Conservation (phyloP, 1,139 yeast genomes). For the Scheffersomyces insectosa region DNA sequence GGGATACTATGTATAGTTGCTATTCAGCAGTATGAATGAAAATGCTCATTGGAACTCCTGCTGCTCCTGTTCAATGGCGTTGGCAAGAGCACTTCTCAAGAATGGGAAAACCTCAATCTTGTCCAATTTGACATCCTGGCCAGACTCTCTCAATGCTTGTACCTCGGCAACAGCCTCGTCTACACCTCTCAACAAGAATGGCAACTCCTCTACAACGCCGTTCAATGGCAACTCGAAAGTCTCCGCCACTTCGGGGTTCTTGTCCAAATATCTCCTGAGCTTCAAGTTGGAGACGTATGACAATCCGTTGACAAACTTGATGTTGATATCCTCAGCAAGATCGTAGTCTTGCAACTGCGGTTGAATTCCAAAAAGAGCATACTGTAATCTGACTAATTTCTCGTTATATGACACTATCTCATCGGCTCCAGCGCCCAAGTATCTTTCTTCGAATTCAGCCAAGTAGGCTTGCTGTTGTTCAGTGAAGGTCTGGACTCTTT, state of each 20-base stretch:
- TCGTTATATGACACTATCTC: slow-evolving; percentile 65
- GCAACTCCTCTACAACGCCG: slow-evolving; percentile 45
- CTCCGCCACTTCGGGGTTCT: slow-evolving; percentile 19
- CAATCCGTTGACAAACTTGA: slow-evolving; percentile 63
- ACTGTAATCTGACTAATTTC: slow-evolving; percentile 73
- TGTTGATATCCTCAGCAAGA: slow-evolving; percentile 52
- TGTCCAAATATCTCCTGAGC: slow-evolving; percentile 33
- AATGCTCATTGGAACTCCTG: slow-evolving; percentile 2
- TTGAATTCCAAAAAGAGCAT: slow-evolving; percentile 76
- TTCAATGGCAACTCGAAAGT: slow-evolving; percentile 32
- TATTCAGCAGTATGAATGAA: too few species aligned
- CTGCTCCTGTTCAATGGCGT: slow-evolving; percentile 15
- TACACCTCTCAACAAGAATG: slow-evolving; percentile 43
- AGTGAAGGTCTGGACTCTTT: slow-evolving; percentile 55
- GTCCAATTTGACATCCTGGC: slow-evolving; percentile 28
- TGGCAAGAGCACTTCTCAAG: slow-evolving; percentile 34
- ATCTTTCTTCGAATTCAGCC: slow-evolving; percentile 56
- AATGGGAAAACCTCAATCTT: slow-evolving; percentile 46
- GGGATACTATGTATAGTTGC: not conserved
- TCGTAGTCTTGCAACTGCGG: slow-evolving; percentile 47
- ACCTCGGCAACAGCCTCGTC: slow-evolving; percentile 60
- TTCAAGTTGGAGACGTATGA: slow-evolving; percentile 67
- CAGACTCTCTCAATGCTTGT: slow-evolving; percentile 38
- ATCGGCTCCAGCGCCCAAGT: slow-evolving; percentile 56
- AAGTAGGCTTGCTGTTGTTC: slow-evolving; percentile 50